Conservation (phyloP, 2,329 filamentous ascomycete genomes). For the Piedraia hortae region DNA sequence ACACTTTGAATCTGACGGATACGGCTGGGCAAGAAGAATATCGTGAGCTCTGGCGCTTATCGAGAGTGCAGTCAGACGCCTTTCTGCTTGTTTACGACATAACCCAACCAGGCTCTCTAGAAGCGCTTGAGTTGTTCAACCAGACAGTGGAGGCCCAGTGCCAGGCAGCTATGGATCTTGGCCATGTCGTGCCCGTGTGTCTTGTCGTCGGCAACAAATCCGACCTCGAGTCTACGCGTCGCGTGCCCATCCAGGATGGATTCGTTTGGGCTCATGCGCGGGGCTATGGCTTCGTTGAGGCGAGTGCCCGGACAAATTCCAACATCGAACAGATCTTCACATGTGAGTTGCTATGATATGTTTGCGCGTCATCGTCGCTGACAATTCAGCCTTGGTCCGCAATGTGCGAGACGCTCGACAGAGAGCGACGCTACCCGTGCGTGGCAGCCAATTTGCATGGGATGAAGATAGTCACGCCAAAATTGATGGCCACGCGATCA, state of each 20-base stretch:
- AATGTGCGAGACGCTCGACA: no score
- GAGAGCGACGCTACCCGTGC: no score
- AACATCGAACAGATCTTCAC: constrained; percentile 80
- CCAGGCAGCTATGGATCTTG: constrained; percentile 35
- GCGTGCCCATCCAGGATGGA: constrained; percentile 40
- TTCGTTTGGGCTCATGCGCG: constrained; percentile 48
- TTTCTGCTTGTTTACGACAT: constrained; percentile 78
- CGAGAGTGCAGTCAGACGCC: constrained; percentile 52
- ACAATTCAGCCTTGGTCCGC: no score
- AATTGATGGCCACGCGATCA: not conserved
- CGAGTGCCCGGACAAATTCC: constrained; percentile 54
- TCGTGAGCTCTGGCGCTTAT: constrained; percentile 57
- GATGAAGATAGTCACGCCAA: constrained; percentile 1
- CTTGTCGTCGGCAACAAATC: constrained; percentile 72
- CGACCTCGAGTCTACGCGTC: constrained; percentile 42
- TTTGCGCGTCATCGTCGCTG: no score
- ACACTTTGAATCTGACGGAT: constrained; percentile 55
- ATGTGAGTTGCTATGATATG: constrained; percentile 19
- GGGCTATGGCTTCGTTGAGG: constrained; percentile 73
- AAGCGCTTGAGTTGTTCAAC: constrained; percentile 51
- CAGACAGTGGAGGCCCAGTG: constrained; percentile 61
- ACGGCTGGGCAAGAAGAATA: constrained; percentile 81
- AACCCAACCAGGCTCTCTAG: constrained; percentile 38
- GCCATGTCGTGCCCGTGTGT: constrained; percentile 43
- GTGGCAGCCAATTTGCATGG: no score